A percentile compares a stretch with the other conserved stretches of the same genome.
These are phyloP conservation scores for Paramecium octaurelia DNA, from an alignment of 73 alveolate genomes.

Conservation along the genomic window DNA sequence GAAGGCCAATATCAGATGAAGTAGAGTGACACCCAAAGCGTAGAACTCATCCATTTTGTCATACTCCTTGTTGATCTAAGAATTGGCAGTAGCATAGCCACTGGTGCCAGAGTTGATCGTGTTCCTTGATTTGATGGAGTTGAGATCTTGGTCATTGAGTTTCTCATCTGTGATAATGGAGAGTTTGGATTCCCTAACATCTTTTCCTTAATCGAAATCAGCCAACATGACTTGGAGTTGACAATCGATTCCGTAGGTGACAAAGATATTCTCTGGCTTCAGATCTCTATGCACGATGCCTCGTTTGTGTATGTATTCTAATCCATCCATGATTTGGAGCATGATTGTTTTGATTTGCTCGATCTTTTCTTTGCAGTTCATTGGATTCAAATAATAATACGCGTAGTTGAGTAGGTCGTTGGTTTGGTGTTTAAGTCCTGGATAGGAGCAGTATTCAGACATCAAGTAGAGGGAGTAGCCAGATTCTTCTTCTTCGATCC, in stretches of 20 bases:
- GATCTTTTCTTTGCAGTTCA: neutral
- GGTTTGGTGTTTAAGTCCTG: slow-evolving; percentile 37
- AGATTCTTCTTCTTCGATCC: slow-evolving; percentile 33
- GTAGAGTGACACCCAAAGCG: slow-evolving; percentile 24
- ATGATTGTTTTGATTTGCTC: slow-evolving; percentile 6
- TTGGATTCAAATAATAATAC: slow-evolving; percentile 17
- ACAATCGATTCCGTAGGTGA: neutral
- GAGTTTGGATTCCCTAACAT: slow-evolving; percentile 42
- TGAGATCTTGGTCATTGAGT: neutral
- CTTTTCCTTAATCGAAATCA: slow-evolving; percentile 44
- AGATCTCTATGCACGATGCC: slow-evolving; percentile 44
- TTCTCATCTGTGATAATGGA: slow-evolving; percentile 38
- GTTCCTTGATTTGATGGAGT: slow-evolving; percentile 20
- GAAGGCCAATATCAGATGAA: slow-evolving; percentile 31
- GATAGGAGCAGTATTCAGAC: slow-evolving; percentile 37
- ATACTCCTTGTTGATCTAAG: slow-evolving; percentile 4
- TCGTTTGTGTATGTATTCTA: slow-evolving; percentile 31
- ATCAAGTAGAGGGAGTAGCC: neutral
- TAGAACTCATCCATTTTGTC: slow-evolving; percentile 46
- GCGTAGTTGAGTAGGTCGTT: slow-evolving; percentile 25
- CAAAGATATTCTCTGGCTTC: slow-evolving; percentile 21
- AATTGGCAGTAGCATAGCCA: slow-evolving; percentile 33
- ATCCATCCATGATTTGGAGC: slow-evolving; percentile 44
- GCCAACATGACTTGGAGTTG: neutral
- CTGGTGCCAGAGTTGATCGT: slow-evolving; percentile 30